Conservation (phyloP, 1,284 basidiomycete species). For the Mycosarcoma mackinlayi region DNA sequence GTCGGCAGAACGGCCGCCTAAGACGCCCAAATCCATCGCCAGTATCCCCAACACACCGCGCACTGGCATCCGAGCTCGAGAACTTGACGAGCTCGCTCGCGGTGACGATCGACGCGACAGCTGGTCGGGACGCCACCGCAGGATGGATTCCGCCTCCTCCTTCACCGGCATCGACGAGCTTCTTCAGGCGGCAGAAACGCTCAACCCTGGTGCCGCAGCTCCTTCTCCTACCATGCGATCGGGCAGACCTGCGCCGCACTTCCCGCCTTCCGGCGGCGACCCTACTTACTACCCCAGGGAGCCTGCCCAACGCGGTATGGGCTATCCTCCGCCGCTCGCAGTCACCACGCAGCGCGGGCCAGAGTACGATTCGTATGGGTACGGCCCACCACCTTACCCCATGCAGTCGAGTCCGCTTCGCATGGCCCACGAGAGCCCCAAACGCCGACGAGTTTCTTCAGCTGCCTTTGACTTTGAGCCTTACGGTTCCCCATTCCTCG, state of each 20-base stretch:
- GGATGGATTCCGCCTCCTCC: conserved; percentile 45
- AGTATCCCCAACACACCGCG: conserved; percentile 41
- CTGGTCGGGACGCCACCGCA: conserved; percentile 41
- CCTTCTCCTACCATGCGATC: conserved; percentile 34
- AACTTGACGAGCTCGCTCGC: conserved; percentile 36
- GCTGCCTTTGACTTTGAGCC: conserved; percentile 53
- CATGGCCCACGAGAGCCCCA: conserved; percentile 62
- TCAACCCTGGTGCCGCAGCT: conserved; percentile 54
- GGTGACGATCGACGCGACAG: conserved; percentile 36
- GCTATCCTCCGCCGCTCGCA: conserved; percentile 33
- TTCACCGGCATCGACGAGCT: conserved; percentile 66
- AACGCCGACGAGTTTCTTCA: conserved; percentile 59
- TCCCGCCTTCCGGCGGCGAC: conserved; percentile 20
- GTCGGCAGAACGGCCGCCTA: conserved; percentile 40
- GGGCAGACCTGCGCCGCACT: conserved; percentile 17
- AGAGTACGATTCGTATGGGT: conserved; percentile 37
- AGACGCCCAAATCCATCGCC: conserved; percentile 40
- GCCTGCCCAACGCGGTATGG: conserved; percentile 24
- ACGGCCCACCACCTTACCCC: conserved; percentile 25
- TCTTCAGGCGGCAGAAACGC: conserved; percentile 65
- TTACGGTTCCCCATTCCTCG: conserved; percentile 47
- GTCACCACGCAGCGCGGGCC: conserved; percentile 27
- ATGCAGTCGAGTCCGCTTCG: conserved; percentile 44
- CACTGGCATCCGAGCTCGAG: conserved; percentile 36
- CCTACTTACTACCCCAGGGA: conserved; percentile 33